Evolutionary conservation across 225 moss, liverwort and hornwort species (phyloP).

Genomic region (Antitrichia curtipendula): DNA sequence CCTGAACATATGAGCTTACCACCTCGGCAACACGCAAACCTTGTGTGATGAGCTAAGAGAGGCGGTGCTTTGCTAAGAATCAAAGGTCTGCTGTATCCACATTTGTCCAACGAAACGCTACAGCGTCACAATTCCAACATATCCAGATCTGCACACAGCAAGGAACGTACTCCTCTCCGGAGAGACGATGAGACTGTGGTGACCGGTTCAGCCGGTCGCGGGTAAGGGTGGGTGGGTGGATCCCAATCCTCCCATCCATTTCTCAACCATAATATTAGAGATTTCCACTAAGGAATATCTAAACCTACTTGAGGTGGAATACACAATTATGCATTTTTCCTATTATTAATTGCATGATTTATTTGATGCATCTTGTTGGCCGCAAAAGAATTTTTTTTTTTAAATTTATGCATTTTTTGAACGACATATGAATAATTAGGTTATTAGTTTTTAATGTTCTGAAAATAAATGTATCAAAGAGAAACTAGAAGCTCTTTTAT

Average conservation of each 20-base stretch:
- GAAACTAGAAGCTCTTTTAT: accelerated
- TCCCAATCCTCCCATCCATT: too few relatives aligned
- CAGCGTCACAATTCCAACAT: background rate
- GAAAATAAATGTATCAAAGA: too few relatives aligned
- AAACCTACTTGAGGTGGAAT: background rate
- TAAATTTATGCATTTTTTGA: background rate
- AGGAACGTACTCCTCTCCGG: background rate
- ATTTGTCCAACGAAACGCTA: background rate
- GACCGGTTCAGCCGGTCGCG: background rate
- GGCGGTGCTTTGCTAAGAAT: background rate
- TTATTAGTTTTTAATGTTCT: background rate
- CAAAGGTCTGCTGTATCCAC: background rate
- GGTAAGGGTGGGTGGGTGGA: background rate
- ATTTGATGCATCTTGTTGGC: background rate
- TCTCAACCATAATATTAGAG: background rate
- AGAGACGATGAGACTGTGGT: background rate
- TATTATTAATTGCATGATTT: background rate
- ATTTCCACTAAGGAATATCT: background rate
- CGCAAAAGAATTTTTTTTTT: background rate
- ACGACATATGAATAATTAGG: accelerated
- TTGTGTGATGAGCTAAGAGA: background rate
- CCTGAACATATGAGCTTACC: too few relatives aligned
- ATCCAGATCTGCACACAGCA: background rate
- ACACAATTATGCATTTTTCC: too few relatives aligned
- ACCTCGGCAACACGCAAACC: background rate